Evolutionary conservation across 805 yeast species (phyloP).

Genomic region (Metschnikowia peoriensis): DNA sequence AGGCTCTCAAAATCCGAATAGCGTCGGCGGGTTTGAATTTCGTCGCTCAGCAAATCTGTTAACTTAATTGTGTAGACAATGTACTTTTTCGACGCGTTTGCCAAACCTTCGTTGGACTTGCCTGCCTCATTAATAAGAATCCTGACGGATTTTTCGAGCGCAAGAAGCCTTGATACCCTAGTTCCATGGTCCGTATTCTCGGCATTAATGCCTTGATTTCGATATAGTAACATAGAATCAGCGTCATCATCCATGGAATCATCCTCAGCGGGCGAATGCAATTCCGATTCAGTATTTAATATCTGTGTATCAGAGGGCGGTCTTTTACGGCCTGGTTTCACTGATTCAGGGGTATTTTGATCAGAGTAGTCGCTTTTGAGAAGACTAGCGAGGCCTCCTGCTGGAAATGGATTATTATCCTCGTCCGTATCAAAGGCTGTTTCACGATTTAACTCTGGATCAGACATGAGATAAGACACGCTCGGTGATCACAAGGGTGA

Average conservation of each 20-base stretch:
- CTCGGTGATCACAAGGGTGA: neutral
- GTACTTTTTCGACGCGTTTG: slow-evolving; percentile 58
- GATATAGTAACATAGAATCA: slow-evolving; percentile 32
- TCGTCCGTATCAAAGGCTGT: slow-evolving; percentile 25
- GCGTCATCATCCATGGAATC: slow-evolving; percentile 19
- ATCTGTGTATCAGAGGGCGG: neutral
- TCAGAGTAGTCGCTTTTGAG: slow-evolving; percentile 13
- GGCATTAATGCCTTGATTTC: slow-evolving; percentile 21
- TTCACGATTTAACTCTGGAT: slow-evolving; percentile 2
- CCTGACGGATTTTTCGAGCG: slow-evolving; percentile 26
- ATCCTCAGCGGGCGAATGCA: neutral
- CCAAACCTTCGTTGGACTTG: slow-evolving; percentile 74
- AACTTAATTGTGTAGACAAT: slow-evolving; percentile 78
- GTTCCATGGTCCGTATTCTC: slow-evolving; percentile 35
- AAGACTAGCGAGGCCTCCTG: slow-evolving; percentile 27
- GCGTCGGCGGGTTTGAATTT: slow-evolving; percentile 68
- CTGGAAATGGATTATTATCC: slow-evolving; percentile 40
- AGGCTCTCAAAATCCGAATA: slow-evolving; percentile 91
- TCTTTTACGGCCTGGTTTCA: neutral
- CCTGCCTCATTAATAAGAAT: slow-evolving; percentile 74
- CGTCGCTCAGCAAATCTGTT: slow-evolving; percentile 28
- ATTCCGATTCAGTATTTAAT: neutral
- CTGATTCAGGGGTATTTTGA: neutral
- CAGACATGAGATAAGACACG: slow-evolving; percentile 3
- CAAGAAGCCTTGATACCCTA: slow-evolving; percentile 35